These are phyloP conservation scores for Brettanomyces custersianus DNA, from an alignment of 805 yeast genomes.

Conservation along the genomic window DNA sequence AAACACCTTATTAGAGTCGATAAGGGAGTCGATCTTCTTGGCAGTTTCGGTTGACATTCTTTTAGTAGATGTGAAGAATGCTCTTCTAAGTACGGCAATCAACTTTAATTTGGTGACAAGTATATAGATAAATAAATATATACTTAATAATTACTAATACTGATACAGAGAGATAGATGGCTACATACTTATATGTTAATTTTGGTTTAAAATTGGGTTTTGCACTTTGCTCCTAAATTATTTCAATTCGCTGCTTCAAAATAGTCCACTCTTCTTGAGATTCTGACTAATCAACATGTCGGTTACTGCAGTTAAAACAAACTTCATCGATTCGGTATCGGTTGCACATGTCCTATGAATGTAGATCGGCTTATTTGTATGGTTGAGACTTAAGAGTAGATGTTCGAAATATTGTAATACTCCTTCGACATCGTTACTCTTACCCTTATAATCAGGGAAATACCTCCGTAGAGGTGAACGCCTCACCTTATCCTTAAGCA, in stretches of 20 bases:
- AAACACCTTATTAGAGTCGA: slow-evolving; percentile 58
- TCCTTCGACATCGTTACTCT: slow-evolving; percentile 51
- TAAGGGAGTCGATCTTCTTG: slow-evolving; percentile 52
- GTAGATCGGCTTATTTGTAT: slow-evolving; percentile 65
- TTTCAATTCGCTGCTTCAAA: slow-evolving; percentile 24
- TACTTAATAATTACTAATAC: no score
- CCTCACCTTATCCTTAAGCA: slow-evolving; percentile 62
- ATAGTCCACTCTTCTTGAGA: slow-evolving; percentile 66
- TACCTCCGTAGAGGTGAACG: slow-evolving; percentile 58
- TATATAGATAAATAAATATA: no score
- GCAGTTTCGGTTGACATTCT: slow-evolving; percentile 55
- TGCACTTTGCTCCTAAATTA: no score
- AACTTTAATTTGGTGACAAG: slow-evolving; percentile 15
- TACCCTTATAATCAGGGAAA: slow-evolving; percentile 73
- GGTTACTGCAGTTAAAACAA: slow-evolving; percentile 86
- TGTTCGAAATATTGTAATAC: slow-evolving; percentile 66
- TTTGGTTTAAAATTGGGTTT: no score
- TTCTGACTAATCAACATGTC: slow-evolving; percentile 84
- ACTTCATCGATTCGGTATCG: slow-evolving; percentile 79
- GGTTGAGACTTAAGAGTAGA: slow-evolving; percentile 54
- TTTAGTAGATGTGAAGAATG: slow-evolving; percentile 22
- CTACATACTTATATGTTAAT: no score
- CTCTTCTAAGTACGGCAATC: slow-evolving; percentile 21
- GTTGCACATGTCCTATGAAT: slow-evolving; percentile 95
- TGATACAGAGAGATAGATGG: no score